These are phyloP conservation scores for Annona cherimola DNA, from an alignment of 164 flowering plant genomes.

Conservation along the genomic window DNA sequence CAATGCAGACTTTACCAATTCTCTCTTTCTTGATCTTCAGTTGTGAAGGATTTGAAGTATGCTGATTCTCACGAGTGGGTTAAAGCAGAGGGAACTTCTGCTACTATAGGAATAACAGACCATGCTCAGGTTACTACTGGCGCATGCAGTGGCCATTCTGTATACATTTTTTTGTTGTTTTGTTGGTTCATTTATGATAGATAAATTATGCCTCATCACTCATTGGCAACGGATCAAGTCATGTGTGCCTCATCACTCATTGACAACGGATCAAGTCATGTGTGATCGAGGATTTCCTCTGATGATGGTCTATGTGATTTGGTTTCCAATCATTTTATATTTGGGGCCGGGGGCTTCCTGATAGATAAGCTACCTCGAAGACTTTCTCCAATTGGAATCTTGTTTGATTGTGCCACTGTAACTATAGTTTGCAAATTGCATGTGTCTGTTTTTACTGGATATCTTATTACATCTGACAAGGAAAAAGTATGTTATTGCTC, in stretches of 20 bases:
- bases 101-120: constrained; percentile 66
- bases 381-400: background rate
- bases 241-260: background rate
- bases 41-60: constrained; percentile 64
- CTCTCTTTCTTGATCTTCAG: constrained; percentile 27
- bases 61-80: constrained; percentile 75
- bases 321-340: too few species aligned
- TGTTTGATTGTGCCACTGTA: background rate
- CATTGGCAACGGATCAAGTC: background rate
- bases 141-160: background rate
- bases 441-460: too few species aligned
- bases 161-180: background rate
- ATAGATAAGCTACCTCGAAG: background rate
- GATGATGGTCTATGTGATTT: background rate
- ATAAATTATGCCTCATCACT: background rate
- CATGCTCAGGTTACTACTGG: constrained; percentile 47
- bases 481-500: background rate
- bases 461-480: background rate
- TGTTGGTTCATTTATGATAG: background rate
- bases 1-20: background rate
- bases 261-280: too few species aligned
- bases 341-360: background rate
- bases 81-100: constrained; percentile 51
- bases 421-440: background rate
- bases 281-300: too few species aligned